phyloP scores from a whole-genome alignment of 306 rosid genomes.

The Vigna trinervia region DNA sequence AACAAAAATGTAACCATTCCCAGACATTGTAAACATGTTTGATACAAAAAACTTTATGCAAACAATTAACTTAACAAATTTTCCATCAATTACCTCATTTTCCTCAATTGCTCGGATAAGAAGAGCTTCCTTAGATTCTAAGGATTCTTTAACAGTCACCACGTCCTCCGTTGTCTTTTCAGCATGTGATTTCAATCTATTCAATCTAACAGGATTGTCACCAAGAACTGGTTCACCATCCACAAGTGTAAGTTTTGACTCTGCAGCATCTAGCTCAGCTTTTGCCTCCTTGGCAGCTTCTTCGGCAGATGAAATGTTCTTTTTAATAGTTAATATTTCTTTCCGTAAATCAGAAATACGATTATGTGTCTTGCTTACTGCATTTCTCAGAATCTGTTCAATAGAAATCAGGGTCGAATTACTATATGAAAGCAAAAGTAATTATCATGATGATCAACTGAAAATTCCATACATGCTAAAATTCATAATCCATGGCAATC shows the following conservation, averaged over 20 bases:
- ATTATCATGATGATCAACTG: slow-evolving; percentile 8
- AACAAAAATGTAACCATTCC: slow-evolving; percentile 1
- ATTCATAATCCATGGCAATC: slow-evolving; percentile 1
- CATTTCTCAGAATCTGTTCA: slow-evolving; percentile 79
- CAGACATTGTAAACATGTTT: slow-evolving; percentile 7
- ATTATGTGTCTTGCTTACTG: slow-evolving; percentile 87
- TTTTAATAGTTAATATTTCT: slow-evolving; percentile 79
- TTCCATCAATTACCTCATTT: slow-evolving; percentile 72
- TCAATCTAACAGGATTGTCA: slow-evolving; percentile 81
- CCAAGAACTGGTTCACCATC: slow-evolving; percentile 98
- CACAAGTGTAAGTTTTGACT: slow-evolving; percentile 82
- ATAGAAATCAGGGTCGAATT: slow-evolving; percentile 27
- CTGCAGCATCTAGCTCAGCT: slow-evolving; percentile 75
- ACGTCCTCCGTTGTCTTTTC: slow-evolving; percentile 86
- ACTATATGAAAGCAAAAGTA: slow-evolving; percentile 14
- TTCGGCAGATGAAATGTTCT: slow-evolving; percentile 70
- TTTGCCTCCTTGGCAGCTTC: slow-evolving; percentile 67
- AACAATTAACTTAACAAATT: slow-evolving; percentile 13
- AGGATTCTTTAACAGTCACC: slow-evolving; percentile 68
- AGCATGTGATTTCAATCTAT: slow-evolving; percentile 76
- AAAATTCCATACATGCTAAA: neutral
- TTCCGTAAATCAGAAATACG: slow-evolving; percentile 95
- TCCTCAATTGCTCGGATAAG: slow-evolving; percentile 88
- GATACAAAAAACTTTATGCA: slow-evolving; percentile 16
- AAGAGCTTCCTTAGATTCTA: slow-evolving; percentile 98